Conservation (phyloP, 345 rosid genomes). For the Odontarrhena argentea region DNA sequence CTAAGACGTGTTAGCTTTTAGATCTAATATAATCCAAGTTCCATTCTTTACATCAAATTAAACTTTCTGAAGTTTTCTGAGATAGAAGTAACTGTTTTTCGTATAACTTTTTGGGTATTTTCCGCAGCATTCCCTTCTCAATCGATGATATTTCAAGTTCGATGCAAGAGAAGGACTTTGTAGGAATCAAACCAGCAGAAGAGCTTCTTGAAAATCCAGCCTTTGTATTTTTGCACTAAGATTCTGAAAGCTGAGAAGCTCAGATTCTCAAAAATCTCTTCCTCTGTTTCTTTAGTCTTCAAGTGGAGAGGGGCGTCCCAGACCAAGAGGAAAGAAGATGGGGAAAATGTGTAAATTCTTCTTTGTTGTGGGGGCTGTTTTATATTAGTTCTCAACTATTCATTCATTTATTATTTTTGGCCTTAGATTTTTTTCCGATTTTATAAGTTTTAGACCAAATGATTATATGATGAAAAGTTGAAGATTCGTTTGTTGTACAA, state of each 20-base stretch:
- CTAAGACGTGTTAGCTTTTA: neutral
- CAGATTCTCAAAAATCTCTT: slow-evolving; percentile 30
- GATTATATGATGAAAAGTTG: slow-evolving; percentile 29
- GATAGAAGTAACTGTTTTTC: neutral
- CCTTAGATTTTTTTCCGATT: slow-evolving; percentile 23
- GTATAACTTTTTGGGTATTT: neutral
- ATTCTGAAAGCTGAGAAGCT: slow-evolving; percentile 35
- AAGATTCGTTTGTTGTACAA: slow-evolving; percentile 33
- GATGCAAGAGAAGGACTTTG: slow-evolving; percentile 86
- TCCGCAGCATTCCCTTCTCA: slow-evolving; percentile 88
- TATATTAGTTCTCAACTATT: slow-evolving; percentile 31
- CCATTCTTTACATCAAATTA: neutral
- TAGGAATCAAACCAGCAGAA: slow-evolving; percentile 82
- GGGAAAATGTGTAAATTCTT: slow-evolving; percentile 37
- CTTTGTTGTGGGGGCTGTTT: slow-evolving; percentile 32
- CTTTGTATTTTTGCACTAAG: slow-evolving; percentile 82
- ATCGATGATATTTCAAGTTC: slow-evolving; percentile 85
- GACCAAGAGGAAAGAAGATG: slow-evolving; percentile 33
- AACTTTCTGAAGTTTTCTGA: neutral
- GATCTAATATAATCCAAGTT: slow-evolving; percentile 7
- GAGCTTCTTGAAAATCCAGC: slow-evolving; percentile 80
- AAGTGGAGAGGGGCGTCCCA: slow-evolving; percentile 25
- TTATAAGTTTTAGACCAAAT: slow-evolving; percentile 1
- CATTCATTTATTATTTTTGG: slow-evolving; percentile 42
- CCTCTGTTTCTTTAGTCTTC: slow-evolving; percentile 20